Base-by-base conservation (phyloP, 192 early-diverging fungal genomes). In the Gonapodya prolifera region DNA sequence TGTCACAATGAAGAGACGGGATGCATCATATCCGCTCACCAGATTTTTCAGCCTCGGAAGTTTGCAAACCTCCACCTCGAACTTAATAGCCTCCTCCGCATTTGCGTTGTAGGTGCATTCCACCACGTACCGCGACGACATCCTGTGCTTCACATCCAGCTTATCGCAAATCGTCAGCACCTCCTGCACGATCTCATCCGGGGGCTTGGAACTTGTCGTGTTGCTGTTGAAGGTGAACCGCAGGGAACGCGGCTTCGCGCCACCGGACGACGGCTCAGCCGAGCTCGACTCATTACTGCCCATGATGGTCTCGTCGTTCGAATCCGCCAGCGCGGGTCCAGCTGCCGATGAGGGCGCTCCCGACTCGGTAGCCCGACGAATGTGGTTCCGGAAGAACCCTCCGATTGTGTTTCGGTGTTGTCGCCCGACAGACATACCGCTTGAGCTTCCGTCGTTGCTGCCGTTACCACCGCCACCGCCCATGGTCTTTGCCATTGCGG, bases 211-310 rank as follows among this genome's bases (percentile, higher is more conserved):
- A 18, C 84, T 86, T 35, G 88, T 89, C 2, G 88, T 88, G 81
- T 85, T 88, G 23, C 84, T 85, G 79, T 89, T 89, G 83, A 89
- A 89, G 2, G 88, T 89, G 79, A 89, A 89, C 45, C 88, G 77
- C 31, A 89, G 81, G 31, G 88, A 89, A 16, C 88, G 82, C 33
- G 88, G 88, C 75, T 86, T 87, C 79, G 85, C 85, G 34, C 74
- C 80, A 73, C 87, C 85, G 75, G 75, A 18, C 17, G 74, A 17
- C 17, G 17, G 17, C 45, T 17, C 30, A 75, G 17, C 30, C 30
- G 17, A 23, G 17, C 17, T 17, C 17, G 17, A 17, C 17, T 75
- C 30, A 69, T 17, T 18, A 30, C 74, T 75, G 45, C 17, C 30
- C n/a, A n/a, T n/a, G n/a, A n/a, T n/a, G 33, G 71, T 34, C 33